A percentile compares a stretch with the other conserved stretches of the same genome.
These are phyloP conservation scores for Colletotrichum higginsianum DNA, from an alignment of 2,329 filamentous ascomycete genomes.

Conservation along the genomic window DNA sequence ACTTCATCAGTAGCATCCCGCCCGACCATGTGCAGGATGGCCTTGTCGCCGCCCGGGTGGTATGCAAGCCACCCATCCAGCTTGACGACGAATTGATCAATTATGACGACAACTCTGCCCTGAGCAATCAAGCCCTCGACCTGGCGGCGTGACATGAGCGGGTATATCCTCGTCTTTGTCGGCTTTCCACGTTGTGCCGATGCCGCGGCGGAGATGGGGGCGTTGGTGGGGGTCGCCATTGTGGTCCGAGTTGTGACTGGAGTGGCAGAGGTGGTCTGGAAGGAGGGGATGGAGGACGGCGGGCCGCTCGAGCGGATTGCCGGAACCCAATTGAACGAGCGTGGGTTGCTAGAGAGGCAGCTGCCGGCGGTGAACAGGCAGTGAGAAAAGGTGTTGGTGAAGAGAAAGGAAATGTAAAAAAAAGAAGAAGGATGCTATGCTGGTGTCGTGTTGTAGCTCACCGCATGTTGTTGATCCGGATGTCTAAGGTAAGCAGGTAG, in stretches of 20 bases:
- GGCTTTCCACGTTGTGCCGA: neutral
- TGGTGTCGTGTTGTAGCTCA: conserved; percentile 20
- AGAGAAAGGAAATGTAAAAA: neutral
- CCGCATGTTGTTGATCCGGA: conserved; percentile 22
- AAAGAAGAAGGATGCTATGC: neutral
- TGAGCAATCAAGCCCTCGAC: conserved; percentile 88
- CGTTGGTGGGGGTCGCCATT: conserved; percentile 16
- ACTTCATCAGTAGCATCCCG: conserved; percentile 96
- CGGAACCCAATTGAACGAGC: neutral
- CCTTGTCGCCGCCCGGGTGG: conserved; percentile 92
- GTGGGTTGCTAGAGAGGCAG: neutral
- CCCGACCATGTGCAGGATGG: conserved; percentile 94
- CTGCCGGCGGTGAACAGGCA: neutral
- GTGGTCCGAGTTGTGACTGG: neutral
- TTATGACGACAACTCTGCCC: conserved; percentile 84
- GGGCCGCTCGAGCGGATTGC: neutral
- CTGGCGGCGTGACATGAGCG: conserved; percentile 55
- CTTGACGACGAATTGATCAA: conserved; percentile 86
- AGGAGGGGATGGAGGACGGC: neutral
- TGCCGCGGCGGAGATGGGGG: conserved; percentile 6
- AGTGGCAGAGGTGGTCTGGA: neutral
- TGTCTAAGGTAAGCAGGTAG: conserved; percentile 12
- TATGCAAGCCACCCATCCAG: conserved; percentile 90
- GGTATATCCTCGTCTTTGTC: conserved; percentile 21
- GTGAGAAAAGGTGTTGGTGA: neutral